Base-by-base conservation (phyloP, 2,329 filamentous ascomycete species). In the Aschersonia sp. region DNA sequence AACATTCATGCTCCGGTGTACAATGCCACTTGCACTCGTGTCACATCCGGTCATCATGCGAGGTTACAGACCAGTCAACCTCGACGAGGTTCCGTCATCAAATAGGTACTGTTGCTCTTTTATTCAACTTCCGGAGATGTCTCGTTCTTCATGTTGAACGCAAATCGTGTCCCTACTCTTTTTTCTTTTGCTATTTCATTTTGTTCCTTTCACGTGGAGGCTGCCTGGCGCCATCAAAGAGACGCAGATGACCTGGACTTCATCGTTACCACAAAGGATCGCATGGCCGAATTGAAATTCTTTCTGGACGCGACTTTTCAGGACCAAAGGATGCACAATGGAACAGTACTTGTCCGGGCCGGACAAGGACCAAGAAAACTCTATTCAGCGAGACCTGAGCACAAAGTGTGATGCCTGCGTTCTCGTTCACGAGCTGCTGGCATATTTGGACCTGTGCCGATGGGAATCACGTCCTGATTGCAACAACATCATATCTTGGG, bases 31-130 rank as follows among this genome's bases (percentile, higher is more conserved):
- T 66, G 63, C 69, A 61, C 61, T 69, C 62, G 61, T 69, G 62
- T 59, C 70, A 57, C 69, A 65, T 60, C 64, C 63, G 67, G 68
- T 61, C 56, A 60, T 67, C 58, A 77, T 78, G 74, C 67, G 74
- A 61, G 68, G 69, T 65, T 76, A 68, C 58, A 67, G 58, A 51
- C 56, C 69, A 58, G 60, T 71, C 65, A 73, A 77, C 61, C 70
- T 77, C 66, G 73, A 77, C 63, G 74, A 78, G 65, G 73, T 75
- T 65, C 70, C 75, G 61, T 74, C 73, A 59, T 71, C 77, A 61
- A 70, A 73, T 69, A 80, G 76, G 76, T 80, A 80, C 68, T 76
- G 72, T 69, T 71, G 71, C 71, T 68, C 63, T 63, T 69, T 68
- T 62, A 55, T 58, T 62, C 50, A 43, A 61, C 55, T 57, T 63